A percentile compares a stretch with the other conserved stretches of the same genome.
phyloP scores from a whole-genome alignment of 192 early-diverging fungal genomes.

The Coemansia sp. region DNA sequence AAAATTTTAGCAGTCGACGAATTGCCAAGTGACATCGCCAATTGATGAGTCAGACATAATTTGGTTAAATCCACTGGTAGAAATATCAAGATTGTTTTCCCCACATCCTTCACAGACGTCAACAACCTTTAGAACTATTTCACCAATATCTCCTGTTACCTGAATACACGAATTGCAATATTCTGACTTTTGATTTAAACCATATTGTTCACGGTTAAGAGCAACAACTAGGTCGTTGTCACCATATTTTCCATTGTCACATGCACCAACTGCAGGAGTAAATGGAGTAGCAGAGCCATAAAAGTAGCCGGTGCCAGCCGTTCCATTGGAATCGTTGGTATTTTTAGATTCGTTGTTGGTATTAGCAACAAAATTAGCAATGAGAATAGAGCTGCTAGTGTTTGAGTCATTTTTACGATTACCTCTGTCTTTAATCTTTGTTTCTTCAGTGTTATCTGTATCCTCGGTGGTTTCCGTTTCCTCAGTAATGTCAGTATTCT shows the following conservation, averaged over 20 bases:
- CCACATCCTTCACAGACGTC: conserved; percentile 55
- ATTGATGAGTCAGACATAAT: conserved; percentile 29
- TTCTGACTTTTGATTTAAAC: conserved; percentile 28
- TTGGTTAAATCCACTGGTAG: conserved; percentile 42
- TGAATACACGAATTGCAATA: conserved; percentile 45
- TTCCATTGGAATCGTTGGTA: no score
- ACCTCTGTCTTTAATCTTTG: no score
- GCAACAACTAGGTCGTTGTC: conserved; percentile 35
- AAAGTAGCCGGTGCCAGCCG: no score
- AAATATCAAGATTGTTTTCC: conserved; percentile 47
- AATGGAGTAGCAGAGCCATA: conserved; percentile 24
- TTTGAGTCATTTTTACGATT: no score
- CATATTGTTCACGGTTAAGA: conserved; percentile 50
- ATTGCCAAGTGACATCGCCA: conserved; percentile 44
- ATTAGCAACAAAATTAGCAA: no score
- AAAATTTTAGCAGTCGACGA: conserved; percentile 15
- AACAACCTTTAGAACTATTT: conserved; percentile 51
- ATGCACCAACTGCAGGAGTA: conserved; percentile 26
- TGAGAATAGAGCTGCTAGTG: no score
- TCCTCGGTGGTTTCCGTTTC: no score
- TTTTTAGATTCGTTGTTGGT: no score
- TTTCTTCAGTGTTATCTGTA: no score
- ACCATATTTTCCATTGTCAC: conserved; percentile 7
- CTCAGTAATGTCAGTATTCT: no score
- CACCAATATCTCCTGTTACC: conserved; percentile 48